Evolutionary conservation across 2,329 filamentous ascomycete species (phyloP).

Genomic region (Seiridium cupressi): DNA sequence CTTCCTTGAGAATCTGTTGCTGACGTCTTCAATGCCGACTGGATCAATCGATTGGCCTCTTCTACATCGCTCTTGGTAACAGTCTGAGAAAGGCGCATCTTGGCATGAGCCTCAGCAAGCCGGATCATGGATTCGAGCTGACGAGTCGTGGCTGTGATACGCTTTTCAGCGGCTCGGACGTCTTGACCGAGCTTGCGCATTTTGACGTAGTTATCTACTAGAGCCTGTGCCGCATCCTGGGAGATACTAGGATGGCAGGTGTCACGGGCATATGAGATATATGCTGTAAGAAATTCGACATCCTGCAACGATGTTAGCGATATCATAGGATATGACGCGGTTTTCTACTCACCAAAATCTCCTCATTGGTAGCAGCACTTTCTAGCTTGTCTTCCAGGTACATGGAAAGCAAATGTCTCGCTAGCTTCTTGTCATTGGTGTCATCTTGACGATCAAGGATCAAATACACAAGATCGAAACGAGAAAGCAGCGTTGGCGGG

Average conservation of each 20-base stretch:
- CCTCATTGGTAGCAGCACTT: constrained; percentile 69
- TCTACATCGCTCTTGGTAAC: constrained; percentile 82
- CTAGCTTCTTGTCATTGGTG: constrained; percentile 80
- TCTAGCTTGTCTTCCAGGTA: constrained; percentile 94
- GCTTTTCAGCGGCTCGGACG: constrained; percentile 83
- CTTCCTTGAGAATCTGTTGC: constrained; percentile 92
- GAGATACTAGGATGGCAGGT: constrained; percentile 83
- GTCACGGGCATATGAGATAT: constrained; percentile 93
- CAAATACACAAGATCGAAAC: constrained; percentile 96
- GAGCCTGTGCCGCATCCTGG: constrained; percentile 74
- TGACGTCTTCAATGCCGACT: constrained; percentile 90
- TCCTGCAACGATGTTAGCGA: constrained; percentile 52
- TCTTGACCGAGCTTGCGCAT: constrained; percentile 94
- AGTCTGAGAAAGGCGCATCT: constrained; percentile 80
- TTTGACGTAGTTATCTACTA: constrained; percentile 84
- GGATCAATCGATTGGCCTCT: constrained; percentile 91
- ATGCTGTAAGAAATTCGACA: constrained; percentile 91
- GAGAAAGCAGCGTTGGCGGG: constrained; percentile 87
- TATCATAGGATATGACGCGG: too few species aligned
- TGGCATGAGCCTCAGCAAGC: constrained; percentile 91
- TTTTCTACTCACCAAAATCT: constrained; percentile 69
- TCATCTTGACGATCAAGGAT: constrained; percentile 94
- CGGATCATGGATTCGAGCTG: constrained; percentile 99
- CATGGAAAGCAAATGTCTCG: constrained; percentile 91
- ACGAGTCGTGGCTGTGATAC: constrained; percentile 95